A percentile compares a stretch with the other conserved stretches of the same genome.
These are phyloP conservation scores for Alternaria solani DNA, from an alignment of 2,329 filamentous ascomycete species.

Conservation along the genomic window DNA sequence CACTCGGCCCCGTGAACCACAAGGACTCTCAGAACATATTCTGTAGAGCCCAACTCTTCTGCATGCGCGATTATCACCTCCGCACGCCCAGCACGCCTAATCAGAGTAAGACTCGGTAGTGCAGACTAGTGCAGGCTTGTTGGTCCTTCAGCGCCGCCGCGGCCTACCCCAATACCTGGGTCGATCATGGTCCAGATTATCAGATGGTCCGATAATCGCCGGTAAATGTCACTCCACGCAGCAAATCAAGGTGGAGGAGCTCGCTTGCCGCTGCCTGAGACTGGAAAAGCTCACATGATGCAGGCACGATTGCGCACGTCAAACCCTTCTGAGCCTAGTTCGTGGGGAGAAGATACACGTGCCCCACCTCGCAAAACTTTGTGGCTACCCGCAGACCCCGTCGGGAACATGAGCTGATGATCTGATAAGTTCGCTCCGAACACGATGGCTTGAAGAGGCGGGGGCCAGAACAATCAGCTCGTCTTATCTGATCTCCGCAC, in stretches of 20 bases:
- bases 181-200: slow-evolving; percentile 38
- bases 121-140: slow-evolving; percentile 24
- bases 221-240: slow-evolving; percentile 18
- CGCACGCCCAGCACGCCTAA: slow-evolving; percentile 35
- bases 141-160: slow-evolving; percentile 19
- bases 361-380: slow-evolving; percentile 18
- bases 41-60: neutral
- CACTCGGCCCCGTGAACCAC: neutral
- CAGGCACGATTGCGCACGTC: slow-evolving; percentile 4
- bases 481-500: slow-evolving; percentile 34
- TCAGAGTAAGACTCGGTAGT: slow-evolving; percentile 28
- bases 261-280: slow-evolving; percentile 2
- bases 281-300: slow-evolving; percentile 1
- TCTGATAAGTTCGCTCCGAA: slow-evolving; percentile 31
- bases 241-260: slow-evolving; percentile 16
- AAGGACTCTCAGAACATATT: neutral
- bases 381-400: slow-evolving; percentile 5
- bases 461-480: slow-evolving; percentile 6
- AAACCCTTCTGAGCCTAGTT: neutral
- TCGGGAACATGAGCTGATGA: slow-evolving; percentile 21
- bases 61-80: slow-evolving; percentile 8
- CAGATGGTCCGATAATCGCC: slow-evolving; percentile 39
- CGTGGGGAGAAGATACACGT: neutral
- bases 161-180: slow-evolving; percentile 20
- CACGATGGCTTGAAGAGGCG: slow-evolving; percentile 10